A percentile compares a stretch with the other conserved stretches of the same genome.
These are phyloP conservation scores for Saccharomyces hybrid DNA, from an alignment of 1,139 yeast genomes.

Conservation along the genomic window DNA sequence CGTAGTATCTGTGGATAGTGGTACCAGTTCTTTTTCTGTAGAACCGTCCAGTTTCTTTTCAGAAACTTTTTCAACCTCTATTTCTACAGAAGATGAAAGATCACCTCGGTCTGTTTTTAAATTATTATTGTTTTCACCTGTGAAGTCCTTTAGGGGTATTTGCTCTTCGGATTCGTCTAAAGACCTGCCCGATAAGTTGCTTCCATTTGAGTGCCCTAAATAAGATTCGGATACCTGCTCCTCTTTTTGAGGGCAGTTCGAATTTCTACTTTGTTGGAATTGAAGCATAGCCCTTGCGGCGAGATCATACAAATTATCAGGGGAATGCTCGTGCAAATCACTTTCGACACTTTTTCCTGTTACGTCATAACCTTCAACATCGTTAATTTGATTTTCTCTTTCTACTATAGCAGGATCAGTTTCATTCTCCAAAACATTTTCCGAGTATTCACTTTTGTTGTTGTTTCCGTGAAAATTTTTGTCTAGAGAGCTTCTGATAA, in stretches of 20 bases:
- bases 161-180: background rate
- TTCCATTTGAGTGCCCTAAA: background rate
- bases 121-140: background rate
- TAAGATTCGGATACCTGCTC: background rate
- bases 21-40: background rate
- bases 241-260: background rate
- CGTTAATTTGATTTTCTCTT: background rate
- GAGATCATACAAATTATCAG: background rate
- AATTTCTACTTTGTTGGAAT: background rate
- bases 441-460: background rate
- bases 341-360: background rate
- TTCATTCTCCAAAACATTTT: background rate
- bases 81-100: background rate
- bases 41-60: background rate
- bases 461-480: background rate
- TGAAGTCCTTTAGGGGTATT: background rate
- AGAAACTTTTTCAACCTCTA: background rate
- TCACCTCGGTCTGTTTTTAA: background rate
- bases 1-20: background rate
- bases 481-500: background rate
- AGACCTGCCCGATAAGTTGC: background rate
- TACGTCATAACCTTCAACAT: background rate
- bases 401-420: background rate
- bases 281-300: background rate
- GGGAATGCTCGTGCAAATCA: background rate